Base-by-base conservation (phyloP, 2,329 filamentous ascomycete genomes). In the Talaromyces pinophilus region DNA sequence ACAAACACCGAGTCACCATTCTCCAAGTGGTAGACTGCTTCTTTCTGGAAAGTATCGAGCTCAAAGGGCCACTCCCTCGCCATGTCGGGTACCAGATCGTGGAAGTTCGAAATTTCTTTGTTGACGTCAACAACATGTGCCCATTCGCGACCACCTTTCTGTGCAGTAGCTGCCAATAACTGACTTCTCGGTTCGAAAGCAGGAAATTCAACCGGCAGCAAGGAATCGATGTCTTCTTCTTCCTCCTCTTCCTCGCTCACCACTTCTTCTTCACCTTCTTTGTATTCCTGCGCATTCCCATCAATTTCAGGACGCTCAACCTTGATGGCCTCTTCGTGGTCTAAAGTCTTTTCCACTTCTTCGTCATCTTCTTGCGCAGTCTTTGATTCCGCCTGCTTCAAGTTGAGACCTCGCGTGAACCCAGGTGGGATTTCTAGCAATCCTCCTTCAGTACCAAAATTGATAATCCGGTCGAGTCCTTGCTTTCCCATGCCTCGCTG, bases 61-160 rank as follows among this genome's bases (percentile, higher is more conserved):
- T 99, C 95, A 71, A 99, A 99, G 0, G 94, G 93, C 92, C 93
- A 99, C 69, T 96, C 91, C 70, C 90, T 87, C 1, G 95, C 95
- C 93, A 98, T 97, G 68, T 98, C 92, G 0, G 95, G 95, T 7
- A 99, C 93, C 44, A 99, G 83, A 68, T 97, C 94, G 67, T 86
- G 84, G 78, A 99, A 98, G 75, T 98, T 98, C n/a, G 91, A 85
- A 73, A 98, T 96, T 62, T 94, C 92, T 67, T 92, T 88, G 73
- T 94, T 93, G 71, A 98, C 90, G 76, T 99, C 94, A 1, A 99
- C 94, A 88, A 99, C 96, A 79, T 99, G 95, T 62, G 95, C 95
- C 94, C 95, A 99, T 80, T 98, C 92, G 72, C 87, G 90, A 6
- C 91, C 91, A 46, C 88, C 88, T 73, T 90, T 91, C 74, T 89